Percentiles rank a stretch among this genome's conserved stretches.
Conservation (phyloP, 2,329 filamentous ascomycete species). For the Xylaria sp. region DNA sequence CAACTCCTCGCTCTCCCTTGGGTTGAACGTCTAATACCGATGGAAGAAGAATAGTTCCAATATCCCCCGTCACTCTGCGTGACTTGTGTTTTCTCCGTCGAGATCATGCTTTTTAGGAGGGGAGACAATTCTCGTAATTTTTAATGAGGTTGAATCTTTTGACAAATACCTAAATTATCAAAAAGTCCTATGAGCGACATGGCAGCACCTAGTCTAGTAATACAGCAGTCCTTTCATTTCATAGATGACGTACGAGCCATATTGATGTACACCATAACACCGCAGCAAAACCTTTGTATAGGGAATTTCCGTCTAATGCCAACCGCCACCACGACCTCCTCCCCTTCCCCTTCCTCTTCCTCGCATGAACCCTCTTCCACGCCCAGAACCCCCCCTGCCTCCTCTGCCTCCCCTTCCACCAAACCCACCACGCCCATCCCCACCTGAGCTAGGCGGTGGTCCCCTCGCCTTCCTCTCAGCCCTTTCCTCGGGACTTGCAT, state of each 20-base stretch:
- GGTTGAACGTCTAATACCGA: slow-evolving; percentile 64
- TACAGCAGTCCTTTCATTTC: slow-evolving; percentile 1
- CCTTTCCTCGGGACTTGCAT: slow-evolving; percentile 77
- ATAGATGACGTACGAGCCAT: not conserved
- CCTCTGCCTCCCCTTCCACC: slow-evolving; percentile 11
- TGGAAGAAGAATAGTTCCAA: slow-evolving; percentile 59
- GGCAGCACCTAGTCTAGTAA: slow-evolving; percentile 24
- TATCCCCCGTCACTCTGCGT: slow-evolving; percentile 63
- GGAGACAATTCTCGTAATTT: slow-evolving; percentile 53
- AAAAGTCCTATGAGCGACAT: not conserved
- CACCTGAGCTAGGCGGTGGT: slow-evolving; percentile 56
- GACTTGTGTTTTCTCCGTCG: slow-evolving; percentile 60
- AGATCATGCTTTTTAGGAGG: slow-evolving; percentile 59
- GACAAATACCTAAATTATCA: not conserved
- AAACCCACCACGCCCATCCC: slow-evolving; percentile 38
- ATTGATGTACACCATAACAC: not conserved
- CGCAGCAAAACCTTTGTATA: not conserved
- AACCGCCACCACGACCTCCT: slow-evolving; percentile 34
- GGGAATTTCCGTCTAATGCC: slow-evolving; percentile 21
- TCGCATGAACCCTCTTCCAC: slow-evolving; percentile 2
- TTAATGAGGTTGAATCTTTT: not conserved
- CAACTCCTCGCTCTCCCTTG: slow-evolving; percentile 59
- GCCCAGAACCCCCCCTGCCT: slow-evolving; percentile 42
- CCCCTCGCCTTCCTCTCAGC: slow-evolving; percentile 66
- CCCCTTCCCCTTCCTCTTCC: slow-evolving; percentile 37